Evolutionary conservation across 1,284 basidiomycete species (phyloP).

Genomic region (Ustilago crameri): DNA sequence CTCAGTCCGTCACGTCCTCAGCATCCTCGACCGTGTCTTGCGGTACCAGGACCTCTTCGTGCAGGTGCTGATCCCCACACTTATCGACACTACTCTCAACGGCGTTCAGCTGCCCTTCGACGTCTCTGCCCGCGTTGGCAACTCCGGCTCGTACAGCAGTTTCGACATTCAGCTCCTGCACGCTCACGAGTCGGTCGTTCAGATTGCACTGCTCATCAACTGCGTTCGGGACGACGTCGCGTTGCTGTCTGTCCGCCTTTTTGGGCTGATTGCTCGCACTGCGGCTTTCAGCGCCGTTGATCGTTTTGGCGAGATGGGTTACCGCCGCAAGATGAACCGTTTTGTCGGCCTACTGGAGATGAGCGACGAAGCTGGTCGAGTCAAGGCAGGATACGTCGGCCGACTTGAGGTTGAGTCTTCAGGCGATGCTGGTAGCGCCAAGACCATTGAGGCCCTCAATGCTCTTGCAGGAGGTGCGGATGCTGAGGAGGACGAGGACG

Average conservation of each 20-base stretch:
- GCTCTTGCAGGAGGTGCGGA: slow-evolving; percentile 67
- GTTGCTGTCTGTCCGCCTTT: slow-evolving; percentile 82
- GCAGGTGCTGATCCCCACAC: slow-evolving; percentile 84
- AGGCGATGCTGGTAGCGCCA: slow-evolving; percentile 39
- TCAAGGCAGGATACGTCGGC: slow-evolving; percentile 81
- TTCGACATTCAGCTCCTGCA: slow-evolving; percentile 77
- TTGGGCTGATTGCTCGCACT: slow-evolving; percentile 75
- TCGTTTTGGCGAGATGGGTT: slow-evolving; percentile 71
- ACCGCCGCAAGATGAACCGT: slow-evolving; percentile 71
- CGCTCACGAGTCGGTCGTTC: slow-evolving; percentile 78
- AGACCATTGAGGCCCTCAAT: slow-evolving; percentile 63
- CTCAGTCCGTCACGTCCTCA: slow-evolving; percentile 81
- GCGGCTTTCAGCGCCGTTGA: slow-evolving; percentile 72
- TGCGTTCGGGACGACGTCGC: slow-evolving; percentile 80
- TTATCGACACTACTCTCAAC: slow-evolving; percentile 72
- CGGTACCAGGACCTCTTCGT: slow-evolving; percentile 89
- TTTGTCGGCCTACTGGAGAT: slow-evolving; percentile 83
- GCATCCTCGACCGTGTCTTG: slow-evolving; percentile 83
- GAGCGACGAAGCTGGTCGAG: slow-evolving; percentile 85
- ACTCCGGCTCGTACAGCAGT: slow-evolving; percentile 76
- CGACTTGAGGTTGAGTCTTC: slow-evolving; percentile 73
- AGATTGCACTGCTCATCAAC: slow-evolving; percentile 83
- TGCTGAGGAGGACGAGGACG: slow-evolving; percentile 71
- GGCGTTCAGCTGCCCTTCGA: slow-evolving; percentile 48
- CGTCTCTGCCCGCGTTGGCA: slow-evolving; percentile 48